Base-by-base conservation (phyloP, 1,139 yeast genomes). In the Hyphopichia khmerensis region DNA sequence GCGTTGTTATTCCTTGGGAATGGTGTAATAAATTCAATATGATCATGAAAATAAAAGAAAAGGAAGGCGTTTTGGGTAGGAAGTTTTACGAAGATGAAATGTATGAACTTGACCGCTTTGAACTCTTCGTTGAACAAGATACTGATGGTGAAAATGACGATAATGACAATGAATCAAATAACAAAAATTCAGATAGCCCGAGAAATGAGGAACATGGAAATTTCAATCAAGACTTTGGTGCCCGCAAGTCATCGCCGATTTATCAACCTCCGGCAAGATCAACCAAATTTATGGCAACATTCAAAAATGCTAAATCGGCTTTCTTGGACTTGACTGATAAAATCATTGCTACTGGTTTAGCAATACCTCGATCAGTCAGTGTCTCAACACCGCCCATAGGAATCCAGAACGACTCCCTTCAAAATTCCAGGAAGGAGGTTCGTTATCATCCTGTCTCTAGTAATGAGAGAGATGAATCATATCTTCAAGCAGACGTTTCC, bases 1-100 rank as follows among this genome's bases (percentile, higher is more conserved):
- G 88, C 40, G 87, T 87, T 36, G 86, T 87, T 5, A 74, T 86
- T 15, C 89, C 88, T 0, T 88, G 96, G 95, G 95, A 85, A 61
- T 88, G 96, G 95, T 79, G 88, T 47, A 89, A 87, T 56, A 74
- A 87, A 47, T 76, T 84, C 41, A 77, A 78, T 45, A 65, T 75
- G 13, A 65, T 83, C 24, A 84, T 84, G 65, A 78, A 78, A 50
- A 73, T 72, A n/a, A 78, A 78, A 47, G 95, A 88, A 52, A 82
- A 83, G 41, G 84, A 81, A 44, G 95, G 96, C 1, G 81, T 89
- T 2, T 64, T 89, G 40, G 97, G 97, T 0, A 69, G 96, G 48
- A 80, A 84, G 31, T 78, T 86, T 38, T 86, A 82, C 57, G 93
- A 85, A 48, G 95, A 87, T 46, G 88, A 83, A 47, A 42, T 71